Evolutionary conservation across 345 rosid genomes (phyloP).

Genomic region (Salix viminalis): DNA sequence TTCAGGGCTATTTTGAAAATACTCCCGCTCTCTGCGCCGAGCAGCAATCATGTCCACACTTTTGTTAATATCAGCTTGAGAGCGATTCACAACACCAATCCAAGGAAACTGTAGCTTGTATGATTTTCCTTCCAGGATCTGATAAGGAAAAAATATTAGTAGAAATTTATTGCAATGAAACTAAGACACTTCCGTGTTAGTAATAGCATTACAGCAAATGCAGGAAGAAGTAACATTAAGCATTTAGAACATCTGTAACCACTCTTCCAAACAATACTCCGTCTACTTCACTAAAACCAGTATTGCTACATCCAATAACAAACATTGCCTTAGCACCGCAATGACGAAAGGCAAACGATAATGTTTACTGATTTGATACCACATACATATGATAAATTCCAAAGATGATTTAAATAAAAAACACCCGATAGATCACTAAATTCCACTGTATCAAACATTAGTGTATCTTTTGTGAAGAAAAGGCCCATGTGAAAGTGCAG

Average conservation of each 20-base stretch:
- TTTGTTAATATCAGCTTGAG: conserved; percentile 95
- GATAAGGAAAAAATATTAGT: conserved; percentile 13
- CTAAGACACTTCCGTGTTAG: conserved; percentile 1
- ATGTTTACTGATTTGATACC: neutral
- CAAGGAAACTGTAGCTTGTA: conserved; percentile 86
- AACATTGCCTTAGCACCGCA: neutral
- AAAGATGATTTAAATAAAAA: neutral
- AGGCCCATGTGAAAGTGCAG: neutral
- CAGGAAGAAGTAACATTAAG: neutral
- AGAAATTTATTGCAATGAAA: conserved; percentile 13
- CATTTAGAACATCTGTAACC: neutral
- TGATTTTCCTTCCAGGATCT: conserved; percentile 91
- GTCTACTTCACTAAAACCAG: neutral
- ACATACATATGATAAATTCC: neutral
- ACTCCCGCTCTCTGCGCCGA: conserved; percentile 83
- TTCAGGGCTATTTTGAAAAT: conserved; percentile 57
- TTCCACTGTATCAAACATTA: neutral
- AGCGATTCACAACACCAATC: conserved; percentile 97
- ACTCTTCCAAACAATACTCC: neutral
- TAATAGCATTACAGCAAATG: neutral
- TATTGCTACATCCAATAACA: neutral
- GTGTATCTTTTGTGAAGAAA: neutral
- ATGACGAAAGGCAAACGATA: neutral
- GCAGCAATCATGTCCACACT: conserved; percentile 99
- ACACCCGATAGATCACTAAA: neutral